Evolutionary conservation across 768 basidiomycete genomes (phyloP).

Genomic region (Lentinula sp.): DNA sequence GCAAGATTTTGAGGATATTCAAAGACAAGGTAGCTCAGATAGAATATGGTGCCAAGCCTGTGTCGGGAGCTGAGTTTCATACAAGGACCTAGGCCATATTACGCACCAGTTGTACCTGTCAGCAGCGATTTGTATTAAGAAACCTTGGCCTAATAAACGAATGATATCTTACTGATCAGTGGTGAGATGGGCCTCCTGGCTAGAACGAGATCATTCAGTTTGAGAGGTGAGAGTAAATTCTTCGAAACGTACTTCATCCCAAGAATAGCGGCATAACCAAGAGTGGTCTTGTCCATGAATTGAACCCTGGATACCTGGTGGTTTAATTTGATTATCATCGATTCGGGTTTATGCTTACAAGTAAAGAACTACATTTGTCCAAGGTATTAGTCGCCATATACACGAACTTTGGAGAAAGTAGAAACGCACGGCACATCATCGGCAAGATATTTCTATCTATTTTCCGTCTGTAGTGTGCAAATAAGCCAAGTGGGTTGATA

Average conservation of each 20-base stretch:
- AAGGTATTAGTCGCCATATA: not conserved
- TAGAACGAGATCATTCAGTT: not conserved
- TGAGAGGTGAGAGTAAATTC: not conserved
- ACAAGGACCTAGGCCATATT: not conserved
- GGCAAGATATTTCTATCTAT: conserved; percentile 47
- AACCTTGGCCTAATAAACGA: conserved; percentile 2
- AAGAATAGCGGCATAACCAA: conserved; percentile 42
- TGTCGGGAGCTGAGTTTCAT: not conserved
- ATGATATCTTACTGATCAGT: conserved; percentile 10
- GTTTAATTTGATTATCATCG: not conserved
- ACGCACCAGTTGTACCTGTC: conserved; percentile 1
- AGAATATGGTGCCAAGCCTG: conserved; percentile 75
- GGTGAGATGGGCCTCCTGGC: conserved; percentile 1
- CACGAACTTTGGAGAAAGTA: not conserved
- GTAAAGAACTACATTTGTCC: conserved; percentile 21
- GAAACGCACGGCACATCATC: conserved; percentile 33
- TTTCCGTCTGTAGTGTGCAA: conserved; percentile 25
- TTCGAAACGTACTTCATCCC: conserved; percentile 35
- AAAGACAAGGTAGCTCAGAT: conserved; percentile 63
- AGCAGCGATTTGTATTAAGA: not conserved
- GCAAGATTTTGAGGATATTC: conserved; percentile 73
- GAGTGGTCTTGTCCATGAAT: conserved; percentile 49
- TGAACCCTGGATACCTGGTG: conserved; percentile 31
- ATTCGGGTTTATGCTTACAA: conserved; percentile 15
- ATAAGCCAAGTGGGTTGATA: not conserved